Percentiles rank a stretch among this genome's conserved stretches.
phyloP scores from a whole-genome alignment of 345 rosid genomes.

The Melaleuca quinquenervia region DNA sequence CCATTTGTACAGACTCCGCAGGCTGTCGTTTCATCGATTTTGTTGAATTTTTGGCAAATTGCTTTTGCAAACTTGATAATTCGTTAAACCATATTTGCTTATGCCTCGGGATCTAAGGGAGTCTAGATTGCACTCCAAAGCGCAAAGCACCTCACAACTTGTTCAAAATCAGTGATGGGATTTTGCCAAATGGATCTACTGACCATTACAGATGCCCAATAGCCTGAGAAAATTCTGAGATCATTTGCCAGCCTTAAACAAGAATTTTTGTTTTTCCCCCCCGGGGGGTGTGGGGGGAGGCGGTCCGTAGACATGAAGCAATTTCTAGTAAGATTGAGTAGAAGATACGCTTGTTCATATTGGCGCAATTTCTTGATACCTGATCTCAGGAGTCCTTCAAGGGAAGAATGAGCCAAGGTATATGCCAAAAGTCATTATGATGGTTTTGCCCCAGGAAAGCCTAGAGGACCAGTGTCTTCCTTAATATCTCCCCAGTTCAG shows the following conservation, averaged over 20 bases:
- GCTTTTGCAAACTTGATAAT: neutral
- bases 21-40: neutral
- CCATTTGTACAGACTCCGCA: neutral
- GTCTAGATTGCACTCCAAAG: neutral
- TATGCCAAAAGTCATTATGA: neutral
- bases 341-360: neutral
- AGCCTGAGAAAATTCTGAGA: neutral
- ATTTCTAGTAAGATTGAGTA: neutral
- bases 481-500: neutral
- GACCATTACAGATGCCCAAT: neutral
- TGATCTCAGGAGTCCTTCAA: neutral
- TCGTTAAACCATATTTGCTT: neutral
- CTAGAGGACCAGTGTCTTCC: neutral
- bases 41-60: neutral
- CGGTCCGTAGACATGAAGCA: neutral
- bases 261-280: neutral
- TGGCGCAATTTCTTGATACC: neutral
- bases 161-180: neutral
- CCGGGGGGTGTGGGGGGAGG: too few species aligned
- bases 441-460: neutral
- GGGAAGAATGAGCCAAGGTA: neutral
- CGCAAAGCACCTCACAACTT: neutral
- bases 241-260: neutral
- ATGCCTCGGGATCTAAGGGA: neutral
- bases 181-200: neutral